phyloP scores from a whole-genome alignment of 202 grass and related monocot species.

The Eragrostis tef region DNA sequence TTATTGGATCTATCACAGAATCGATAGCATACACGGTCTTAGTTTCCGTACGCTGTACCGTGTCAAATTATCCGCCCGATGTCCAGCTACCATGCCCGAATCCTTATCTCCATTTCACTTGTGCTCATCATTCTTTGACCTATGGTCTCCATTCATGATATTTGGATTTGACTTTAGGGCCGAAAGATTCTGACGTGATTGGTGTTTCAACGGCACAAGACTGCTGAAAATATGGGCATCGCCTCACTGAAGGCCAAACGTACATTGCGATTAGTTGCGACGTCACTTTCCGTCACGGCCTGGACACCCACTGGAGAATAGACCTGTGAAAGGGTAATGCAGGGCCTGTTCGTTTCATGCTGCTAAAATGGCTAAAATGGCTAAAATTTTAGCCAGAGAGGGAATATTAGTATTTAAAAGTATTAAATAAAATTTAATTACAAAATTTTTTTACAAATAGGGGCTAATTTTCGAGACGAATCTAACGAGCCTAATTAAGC shows the following conservation, averaged over 20 bases:
- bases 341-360: too few relatives aligned
- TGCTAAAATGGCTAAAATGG: too few relatives aligned
- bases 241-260: slow-evolving; percentile 13
- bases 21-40: background rate
- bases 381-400: too few relatives aligned
- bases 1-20: slow-evolving; percentile 13
- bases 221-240: slow-evolving; percentile 28
- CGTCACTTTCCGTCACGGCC: background rate
- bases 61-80: background rate
- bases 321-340: background rate
- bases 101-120: background rate
- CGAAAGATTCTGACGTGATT: slow-evolving; percentile 11
- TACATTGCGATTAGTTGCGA: slow-evolving; percentile 29
- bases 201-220: slow-evolving; percentile 23
- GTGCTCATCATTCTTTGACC: background rate
- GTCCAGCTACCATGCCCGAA: background rate
- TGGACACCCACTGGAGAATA: background rate
- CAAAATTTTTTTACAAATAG: too few relatives aligned
- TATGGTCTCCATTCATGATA: background rate
- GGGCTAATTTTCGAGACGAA: too few relatives aligned
- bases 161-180: background rate
- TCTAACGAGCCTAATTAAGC: too few relatives aligned
- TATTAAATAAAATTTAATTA: too few relatives aligned
- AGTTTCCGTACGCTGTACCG: background rate
- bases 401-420: too few relatives aligned